Evolutionary conservation across 2,329 filamentous ascomycete species (phyloP), one percentile per base, ranked within the genome.

Genomic region (Fonsecaea multimorphosa): DNA sequence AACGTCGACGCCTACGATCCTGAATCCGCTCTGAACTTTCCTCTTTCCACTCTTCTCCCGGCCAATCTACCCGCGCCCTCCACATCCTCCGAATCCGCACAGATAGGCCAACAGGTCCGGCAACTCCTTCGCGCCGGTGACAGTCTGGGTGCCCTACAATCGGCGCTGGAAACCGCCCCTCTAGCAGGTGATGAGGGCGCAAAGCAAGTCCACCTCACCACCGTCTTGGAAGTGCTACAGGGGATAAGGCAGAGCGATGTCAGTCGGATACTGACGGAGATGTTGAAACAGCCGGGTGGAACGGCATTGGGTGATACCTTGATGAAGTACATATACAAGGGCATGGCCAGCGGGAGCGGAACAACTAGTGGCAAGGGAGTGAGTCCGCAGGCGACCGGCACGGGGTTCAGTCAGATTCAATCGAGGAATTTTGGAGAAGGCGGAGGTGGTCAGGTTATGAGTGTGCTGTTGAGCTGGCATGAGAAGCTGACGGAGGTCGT

Each of bases 401-500:
- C 64, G 11, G 71, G 71, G 7, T 97, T 97, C 81, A 93, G 91
- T 74, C 94, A 97, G 80, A 86, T 94, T 67, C 83, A 85, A 72
- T 75, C 78, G 57, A 80, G 86, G 58, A 80, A 82, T 71, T 80
- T 86, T 67, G 84, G 85, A 61, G 86, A 85, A 52, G 87, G 88
- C 65, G 90, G 91, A 54, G 89, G 92, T 68, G 91, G 92, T 38
- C 89, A 93, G 64, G 91, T 90, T 61, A 98, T 98, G 95, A 98
- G 95, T 76, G 95, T 99, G 58, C 79, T 99, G 76, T 83, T 99
- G 72, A 97, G 93, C 80, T 99, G 95, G 95, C 95, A 99, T 77
- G 95, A 99, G 84, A 99, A 97, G 86, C 86, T 97, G 68, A 92
- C 98, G 3, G 95, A 99, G 75, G 89, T 97, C 74, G 92, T 93